Evolutionary conservation across 257 asterid species (phyloP).

Genomic region (Salvia miltiorrhiza): DNA sequence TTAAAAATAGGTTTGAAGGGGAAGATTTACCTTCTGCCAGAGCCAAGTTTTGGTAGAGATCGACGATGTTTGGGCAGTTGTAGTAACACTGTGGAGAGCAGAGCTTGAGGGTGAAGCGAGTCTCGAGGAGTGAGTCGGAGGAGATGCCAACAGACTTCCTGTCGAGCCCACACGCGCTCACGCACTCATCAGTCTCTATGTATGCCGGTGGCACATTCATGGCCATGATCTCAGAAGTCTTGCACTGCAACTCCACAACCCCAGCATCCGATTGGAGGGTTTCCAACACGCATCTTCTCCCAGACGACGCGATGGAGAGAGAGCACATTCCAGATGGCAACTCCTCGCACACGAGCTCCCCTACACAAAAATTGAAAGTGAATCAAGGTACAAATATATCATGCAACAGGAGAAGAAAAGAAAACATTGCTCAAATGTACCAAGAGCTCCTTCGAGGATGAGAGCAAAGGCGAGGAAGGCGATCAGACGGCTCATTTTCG

Average conservation of each 20-base stretch:
- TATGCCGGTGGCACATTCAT: conserved; percentile 16
- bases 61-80: conserved; percentile 40
- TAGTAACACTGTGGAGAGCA: conserved; percentile 38
- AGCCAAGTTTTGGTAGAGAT: conserved; percentile 43
- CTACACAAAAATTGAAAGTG: neutral
- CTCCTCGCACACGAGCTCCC: conserved; percentile 36
- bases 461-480: conserved; percentile 19
- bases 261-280: conserved; percentile 15
- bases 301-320: conserved; percentile 36
- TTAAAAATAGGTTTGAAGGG: neutral
- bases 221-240: conserved; percentile 31
- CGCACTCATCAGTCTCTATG: conserved; percentile 36
- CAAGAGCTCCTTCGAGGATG: conserved; percentile 32
- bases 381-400: neutral
- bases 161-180: conserved; percentile 36
- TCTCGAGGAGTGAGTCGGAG: conserved; percentile 36
- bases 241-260: conserved; percentile 27
- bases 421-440: neutral
- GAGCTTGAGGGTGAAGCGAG: conserved; percentile 24
- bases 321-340: conserved; percentile 35
- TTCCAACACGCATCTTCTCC: conserved; percentile 35
- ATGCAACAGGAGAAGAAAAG: neutral
- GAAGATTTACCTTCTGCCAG: conserved; percentile 33
- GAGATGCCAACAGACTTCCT: conserved; percentile 38
- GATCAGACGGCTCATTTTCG: neutral